Base-by-base conservation (phyloP, 2,329 filamentous ascomycete species). In the Fusarium nematophilum region DNA sequence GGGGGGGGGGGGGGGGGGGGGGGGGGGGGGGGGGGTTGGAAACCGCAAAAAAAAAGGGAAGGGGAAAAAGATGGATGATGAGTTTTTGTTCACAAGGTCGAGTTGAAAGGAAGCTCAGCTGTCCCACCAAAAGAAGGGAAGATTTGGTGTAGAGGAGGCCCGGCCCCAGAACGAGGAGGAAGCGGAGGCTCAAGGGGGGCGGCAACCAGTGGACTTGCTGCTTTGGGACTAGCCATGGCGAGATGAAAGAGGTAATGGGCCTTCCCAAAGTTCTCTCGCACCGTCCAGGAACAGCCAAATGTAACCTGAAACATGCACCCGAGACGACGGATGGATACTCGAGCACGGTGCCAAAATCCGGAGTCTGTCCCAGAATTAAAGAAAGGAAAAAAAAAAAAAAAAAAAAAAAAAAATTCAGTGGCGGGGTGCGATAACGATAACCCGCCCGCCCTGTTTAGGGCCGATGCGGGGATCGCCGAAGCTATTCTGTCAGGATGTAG, bases 341-440 rank as follows among this genome's bases (percentile, higher is more conserved):
- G 38, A 39, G 40, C 46, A 3, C 6, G 18, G 51, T 66, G 56
- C 49, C 36, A 65, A 53, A 50, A 52, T 37, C 34, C 23, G 51
- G 50, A 30, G 13, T 46, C 42, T 15, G n/a, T n/a, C n/a, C n/a
- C n/a, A n/a, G n/a, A n/a, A n/a, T n/a, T n/a, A n/a, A n/a, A n/a
- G n/a, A n/a, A n/a, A n/a, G n/a, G n/a, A 14, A 14, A 30, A 33
- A 21, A 23, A 56, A 29, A 26, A 15, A 15, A 45, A 33, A 26
- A 17, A 60, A 57, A 57, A 62, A 52, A 54, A 53, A 47, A 49
- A 62, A 58, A 51, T 51, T 64, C 54, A 46, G 50, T 69, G 59
- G 70, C 71, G 73, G 72, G 69, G 64, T 71, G 74, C 73, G 73
- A 76, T 75, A 76, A 75, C 70, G 73, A 75, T 76, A 75, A 76